Evolutionary conservation across 768 basidiomycete genomes (phyloP), one percentile per base, ranked within the genome.

Genomic region (Leccinum subgranulosum): DNA sequence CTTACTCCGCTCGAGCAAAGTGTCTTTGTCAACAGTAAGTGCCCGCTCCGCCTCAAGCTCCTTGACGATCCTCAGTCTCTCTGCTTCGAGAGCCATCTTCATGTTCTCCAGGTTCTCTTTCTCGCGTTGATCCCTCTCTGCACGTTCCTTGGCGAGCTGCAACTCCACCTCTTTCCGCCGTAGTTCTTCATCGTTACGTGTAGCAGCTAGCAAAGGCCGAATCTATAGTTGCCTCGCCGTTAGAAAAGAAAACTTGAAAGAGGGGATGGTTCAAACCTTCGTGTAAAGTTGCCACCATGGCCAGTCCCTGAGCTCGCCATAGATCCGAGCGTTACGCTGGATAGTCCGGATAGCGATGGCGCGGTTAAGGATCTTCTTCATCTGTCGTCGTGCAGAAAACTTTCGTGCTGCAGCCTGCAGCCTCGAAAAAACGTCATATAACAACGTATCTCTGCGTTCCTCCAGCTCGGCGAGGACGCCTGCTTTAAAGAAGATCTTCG

Each of bases 201-300:
- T 96, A 0, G 95, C 95, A 21, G 92, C 92, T 29, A 99, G 81
- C 14, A 98, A 72, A 0, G 97, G 97, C 33, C 95, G 90, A 19
- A 99, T 87, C 89, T 91, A 55, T n/a, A 48, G 21, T 55, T 41
- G 5, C 25, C 52, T 65, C 55, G 57, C 47, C 3, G 54, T 63
- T 51, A 61, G 51, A 23, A 48, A 45, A 41, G 9, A 53, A 33
- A 45, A 19, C 23, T 3, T 33, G 14, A 14, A 54, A n/a, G 33
- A 23, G 36, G 14, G 4, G 0, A 25, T 17, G 17, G 6, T 12
- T 55, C 73, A 47, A 59, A 85, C 93, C 79, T 96, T 96, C 3
- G 94, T 94, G 69, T 95, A 99, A 9, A 98, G 79, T 60, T 94
- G 90, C 97, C 97, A 99, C 97, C 97, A 98, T 1, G 96, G 94